Conservation (phyloP, 2,329 filamentous ascomycete genomes). For the Fusarium ramigenum region DNA sequence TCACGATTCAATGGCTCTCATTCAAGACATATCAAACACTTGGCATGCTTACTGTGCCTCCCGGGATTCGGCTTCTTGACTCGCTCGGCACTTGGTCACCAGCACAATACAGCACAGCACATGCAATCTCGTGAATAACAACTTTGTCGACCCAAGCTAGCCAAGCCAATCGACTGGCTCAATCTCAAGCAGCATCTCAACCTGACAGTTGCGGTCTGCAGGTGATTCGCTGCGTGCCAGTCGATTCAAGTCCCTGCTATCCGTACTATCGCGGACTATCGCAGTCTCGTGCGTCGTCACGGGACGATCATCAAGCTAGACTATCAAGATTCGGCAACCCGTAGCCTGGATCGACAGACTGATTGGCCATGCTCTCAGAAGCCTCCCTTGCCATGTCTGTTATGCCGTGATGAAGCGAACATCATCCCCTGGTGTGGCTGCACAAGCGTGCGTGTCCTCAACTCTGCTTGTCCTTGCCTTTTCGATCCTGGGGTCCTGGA, state of each 20-base stretch:
- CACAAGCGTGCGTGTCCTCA: constrained; percentile 14
- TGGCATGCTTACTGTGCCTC: constrained; percentile 6
- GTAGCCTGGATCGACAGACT: neutral
- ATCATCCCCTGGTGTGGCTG: constrained; percentile 15
- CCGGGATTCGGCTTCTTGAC: constrained; percentile 27
- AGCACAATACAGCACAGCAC: neutral
- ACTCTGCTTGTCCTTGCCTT: constrained; percentile 3
- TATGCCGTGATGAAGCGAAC: constrained; percentile 38
- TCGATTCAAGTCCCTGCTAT: constrained; percentile 3
- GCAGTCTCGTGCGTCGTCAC: constrained; percentile 40
- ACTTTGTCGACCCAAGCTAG: neutral
- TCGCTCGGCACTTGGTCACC: constrained; percentile 33
- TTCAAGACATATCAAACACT: neutral
- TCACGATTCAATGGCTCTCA: neutral
- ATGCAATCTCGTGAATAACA: neutral
- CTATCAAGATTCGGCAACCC: constrained; percentile 4
- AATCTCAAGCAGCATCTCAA: constrained; percentile 26
- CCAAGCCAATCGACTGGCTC: constrained; percentile 4
- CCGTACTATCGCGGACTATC: neutral
- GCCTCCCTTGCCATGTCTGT: constrained; percentile 1
- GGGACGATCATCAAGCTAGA: constrained; percentile 19
- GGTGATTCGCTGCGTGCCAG: constrained; percentile 30
- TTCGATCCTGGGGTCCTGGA: neutral
- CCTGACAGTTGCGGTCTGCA: constrained; percentile 32
- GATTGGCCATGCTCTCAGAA: neutral